Conservation (phyloP, 2,329 filamentous ascomycete genomes). For the Scytalidium lignicola region DNA sequence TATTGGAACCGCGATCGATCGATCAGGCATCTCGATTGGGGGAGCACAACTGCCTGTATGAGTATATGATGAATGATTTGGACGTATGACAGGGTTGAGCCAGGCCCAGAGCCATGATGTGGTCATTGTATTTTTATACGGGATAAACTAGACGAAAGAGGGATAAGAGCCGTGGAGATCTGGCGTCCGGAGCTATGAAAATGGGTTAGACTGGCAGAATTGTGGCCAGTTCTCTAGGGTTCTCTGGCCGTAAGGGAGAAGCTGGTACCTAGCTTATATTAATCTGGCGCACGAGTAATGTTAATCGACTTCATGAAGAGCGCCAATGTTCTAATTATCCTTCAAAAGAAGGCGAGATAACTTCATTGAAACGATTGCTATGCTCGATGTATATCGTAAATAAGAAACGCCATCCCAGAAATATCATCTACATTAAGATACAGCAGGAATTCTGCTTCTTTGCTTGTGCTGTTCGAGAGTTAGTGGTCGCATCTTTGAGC, state of each 20-base stretch:
- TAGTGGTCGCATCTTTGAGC: conserved; percentile 2
- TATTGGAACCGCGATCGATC: conserved; percentile 69
- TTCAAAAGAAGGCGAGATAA: background rate
- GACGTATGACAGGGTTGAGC: background rate
- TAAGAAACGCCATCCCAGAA: conserved; percentile 1
- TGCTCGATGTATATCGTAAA: background rate
- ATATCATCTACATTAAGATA: conserved; percentile 53
- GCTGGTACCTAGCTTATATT: background rate
- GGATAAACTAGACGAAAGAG: background rate
- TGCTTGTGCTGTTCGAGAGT: conserved; percentile 46
- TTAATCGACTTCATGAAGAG: background rate
- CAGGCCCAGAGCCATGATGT: background rate
- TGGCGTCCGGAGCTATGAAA: conserved; percentile 6
- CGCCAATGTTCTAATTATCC: background rate
- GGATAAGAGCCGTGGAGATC: conserved; percentile 2
- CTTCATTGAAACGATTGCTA: conserved; percentile 1
- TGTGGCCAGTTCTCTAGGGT: conserved; percentile 2
- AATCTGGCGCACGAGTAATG: background rate
- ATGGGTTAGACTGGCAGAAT: conserved; percentile 3
- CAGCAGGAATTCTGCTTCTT: conserved; percentile 81
- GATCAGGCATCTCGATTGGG: conserved; percentile 61
- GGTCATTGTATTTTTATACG: background rate
- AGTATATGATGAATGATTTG: conserved; percentile 16
- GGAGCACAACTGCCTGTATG: conserved; percentile 76
- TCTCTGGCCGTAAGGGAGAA: background rate